A percentile compares a stretch with the other conserved stretches of the same genome.
Conservation (phyloP, 192 early-diverging fungal genomes). For the Linnemannia elongata region DNA sequence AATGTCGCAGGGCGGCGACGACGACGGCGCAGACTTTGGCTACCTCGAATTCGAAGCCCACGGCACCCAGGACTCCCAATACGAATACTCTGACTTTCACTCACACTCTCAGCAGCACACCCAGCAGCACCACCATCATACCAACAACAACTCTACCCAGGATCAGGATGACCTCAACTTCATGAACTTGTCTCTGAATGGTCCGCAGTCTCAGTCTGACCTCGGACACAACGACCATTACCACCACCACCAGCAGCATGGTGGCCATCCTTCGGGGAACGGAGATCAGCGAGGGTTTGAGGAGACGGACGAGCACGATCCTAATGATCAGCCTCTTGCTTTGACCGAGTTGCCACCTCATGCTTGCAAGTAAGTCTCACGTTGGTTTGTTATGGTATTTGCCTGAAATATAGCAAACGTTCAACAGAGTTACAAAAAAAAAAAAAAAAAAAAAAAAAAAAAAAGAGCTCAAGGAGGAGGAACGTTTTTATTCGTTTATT, state of each 20-base stretch:
- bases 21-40: constrained; percentile 66
- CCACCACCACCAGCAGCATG: constrained; percentile 29
- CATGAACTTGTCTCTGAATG: constrained; percentile 40
- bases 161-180: constrained; percentile 66
- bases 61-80: constrained; percentile 76
- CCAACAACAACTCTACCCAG: constrained; percentile 41
- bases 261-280: neutral
- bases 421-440: no score
- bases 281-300: constrained; percentile 59
- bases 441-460: no score
- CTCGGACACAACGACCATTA: constrained; percentile 14
- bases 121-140: constrained; percentile 10
- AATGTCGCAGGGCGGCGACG: constrained; percentile 58
- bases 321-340: constrained; percentile 62
- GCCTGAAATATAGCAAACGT: neutral
- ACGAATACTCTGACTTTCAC: constrained; percentile 71
- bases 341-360: constrained; percentile 79
- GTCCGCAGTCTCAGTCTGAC: constrained; percentile 55
- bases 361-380: constrained; percentile 71
- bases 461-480: neutral
- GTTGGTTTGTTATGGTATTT: neutral
- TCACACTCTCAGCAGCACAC: constrained; percentile 37
- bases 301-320: constrained; percentile 68
- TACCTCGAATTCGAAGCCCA: constrained; percentile 68
- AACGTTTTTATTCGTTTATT: neutral